phyloP scores from a whole-genome alignment of 2,329 filamentous ascomycete genomes.

The Diaporthe aspalathi region DNA sequence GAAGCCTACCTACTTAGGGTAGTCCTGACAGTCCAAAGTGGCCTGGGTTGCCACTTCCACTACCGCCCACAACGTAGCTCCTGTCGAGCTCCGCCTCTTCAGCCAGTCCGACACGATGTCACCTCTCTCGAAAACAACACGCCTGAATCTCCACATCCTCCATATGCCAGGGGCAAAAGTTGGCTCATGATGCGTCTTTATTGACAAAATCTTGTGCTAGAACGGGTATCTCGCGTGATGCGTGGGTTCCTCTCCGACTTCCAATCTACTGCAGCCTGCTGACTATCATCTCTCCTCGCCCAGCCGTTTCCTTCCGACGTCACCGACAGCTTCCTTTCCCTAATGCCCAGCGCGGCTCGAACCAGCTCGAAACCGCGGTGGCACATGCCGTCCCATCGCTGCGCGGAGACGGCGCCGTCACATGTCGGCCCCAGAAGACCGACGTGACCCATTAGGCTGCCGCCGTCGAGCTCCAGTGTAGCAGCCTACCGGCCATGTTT shows the following conservation, averaged over 20 bases:
- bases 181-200: background rate
- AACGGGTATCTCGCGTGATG: conserved; percentile 22
- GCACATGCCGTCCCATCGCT: background rate
- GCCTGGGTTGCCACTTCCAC: too few species aligned
- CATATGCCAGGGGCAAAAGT: too few species aligned
- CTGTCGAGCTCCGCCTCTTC: too few species aligned
- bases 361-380: conserved; percentile 7
- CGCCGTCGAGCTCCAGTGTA: background rate
- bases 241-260: background rate
- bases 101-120: too few species aligned
- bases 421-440: background rate
- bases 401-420: background rate
- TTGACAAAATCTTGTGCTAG: conserved; percentile 29
- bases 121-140: too few species aligned
- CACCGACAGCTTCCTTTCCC: background rate
- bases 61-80: too few species aligned
- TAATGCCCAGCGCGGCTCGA: background rate
- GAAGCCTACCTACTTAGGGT: too few species aligned
- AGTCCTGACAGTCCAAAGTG: too few species aligned
- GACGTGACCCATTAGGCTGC: background rate
- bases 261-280: background rate
- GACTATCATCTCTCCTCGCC: background rate
- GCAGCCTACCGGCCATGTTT: background rate
- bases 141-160: too few species aligned
- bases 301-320: background rate